phyloP scores from a whole-genome alignment of 1,284 basidiomycete genomes.

The Microbotryum saponariae region DNA sequence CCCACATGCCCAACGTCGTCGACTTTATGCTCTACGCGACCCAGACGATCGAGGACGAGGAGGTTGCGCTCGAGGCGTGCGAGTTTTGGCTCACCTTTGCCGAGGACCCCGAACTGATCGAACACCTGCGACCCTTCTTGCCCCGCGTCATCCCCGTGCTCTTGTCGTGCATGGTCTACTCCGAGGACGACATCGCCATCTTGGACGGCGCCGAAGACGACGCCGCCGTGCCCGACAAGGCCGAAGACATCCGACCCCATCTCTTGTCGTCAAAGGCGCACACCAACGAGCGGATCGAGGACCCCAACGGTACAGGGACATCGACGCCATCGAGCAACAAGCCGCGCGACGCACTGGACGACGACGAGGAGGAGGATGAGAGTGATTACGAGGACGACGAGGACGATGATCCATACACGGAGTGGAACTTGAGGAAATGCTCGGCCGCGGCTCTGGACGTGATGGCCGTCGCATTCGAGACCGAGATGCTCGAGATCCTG shows the following conservation, averaged over 20 bases:
- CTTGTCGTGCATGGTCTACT: conserved; percentile 94
- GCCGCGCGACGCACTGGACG: conserved; percentile 56
- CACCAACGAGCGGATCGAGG: conserved; percentile 37
- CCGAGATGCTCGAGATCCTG: conserved; percentile 78
- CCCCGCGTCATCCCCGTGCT: conserved; percentile 84
- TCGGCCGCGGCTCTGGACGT: conserved; percentile 96
- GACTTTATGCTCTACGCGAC: conserved; percentile 99
- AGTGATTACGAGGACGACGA: conserved; percentile 84
- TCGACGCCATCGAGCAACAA: conserved; percentile 11
- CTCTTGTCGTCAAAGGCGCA: conserved; percentile 80
- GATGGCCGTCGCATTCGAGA: conserved; percentile 82
- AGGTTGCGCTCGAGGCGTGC: conserved; percentile 90
- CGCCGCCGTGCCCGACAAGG: conserved; percentile 72
- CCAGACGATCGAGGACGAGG: conserved; percentile 80
- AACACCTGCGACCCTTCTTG: conserved; percentile 76
- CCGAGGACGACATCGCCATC: conserved; percentile 91
- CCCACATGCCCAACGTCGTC: conserved; percentile 89
- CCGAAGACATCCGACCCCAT: conserved; percentile 90
- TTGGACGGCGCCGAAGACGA: conserved; percentile 81
- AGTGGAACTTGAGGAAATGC: conserved; percentile 98
- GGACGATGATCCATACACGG: conserved; percentile 92
- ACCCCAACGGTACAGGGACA: conserved; percentile 11
- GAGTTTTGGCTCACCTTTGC: conserved; percentile 99
- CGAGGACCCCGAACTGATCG: conserved; percentile 78
- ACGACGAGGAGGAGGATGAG: conserved; percentile 77